phyloP scores from a whole-genome alignment of 805 yeast genomes.

The Candida nemodendra region DNA sequence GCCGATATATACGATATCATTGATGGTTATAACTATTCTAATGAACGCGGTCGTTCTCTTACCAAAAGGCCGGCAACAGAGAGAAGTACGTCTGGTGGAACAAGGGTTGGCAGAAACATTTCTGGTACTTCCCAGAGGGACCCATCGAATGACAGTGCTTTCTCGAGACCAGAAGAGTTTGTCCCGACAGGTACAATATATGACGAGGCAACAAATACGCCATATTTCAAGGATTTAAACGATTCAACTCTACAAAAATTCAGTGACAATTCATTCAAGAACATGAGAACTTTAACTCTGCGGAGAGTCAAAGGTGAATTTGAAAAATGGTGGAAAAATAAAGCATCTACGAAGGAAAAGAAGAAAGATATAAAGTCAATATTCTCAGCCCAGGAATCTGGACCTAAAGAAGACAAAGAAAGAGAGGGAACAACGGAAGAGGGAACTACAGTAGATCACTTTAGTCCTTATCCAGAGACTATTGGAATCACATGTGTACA shows the following conservation, averaged over 20 bases:
- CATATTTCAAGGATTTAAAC: constrained; percentile 14
- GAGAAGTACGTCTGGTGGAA: constrained; percentile 9
- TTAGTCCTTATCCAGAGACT: constrained; percentile 5
- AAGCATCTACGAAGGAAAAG: constrained; percentile 5
- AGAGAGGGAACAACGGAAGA: too few relatives aligned
- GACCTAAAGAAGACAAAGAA: not conserved
- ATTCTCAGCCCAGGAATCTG: not conserved
- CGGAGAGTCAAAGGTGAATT: constrained; percentile 14
- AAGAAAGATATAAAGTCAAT: constrained; percentile 1
- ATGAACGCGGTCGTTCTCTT: constrained; percentile 14
- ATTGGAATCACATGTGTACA: constrained; percentile 10
- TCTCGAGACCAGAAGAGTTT: constrained; percentile 5
- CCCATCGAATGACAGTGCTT: constrained; percentile 3
- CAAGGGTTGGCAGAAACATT: constrained; percentile 5
- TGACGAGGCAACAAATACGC: constrained; percentile 21
- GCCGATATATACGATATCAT: constrained; percentile 21
- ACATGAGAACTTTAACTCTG: constrained; percentile 11
- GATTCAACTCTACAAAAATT: constrained; percentile 4
- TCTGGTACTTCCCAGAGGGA: constrained; percentile 7
- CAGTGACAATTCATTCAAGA: constrained; percentile 5
- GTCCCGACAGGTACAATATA: constrained; percentile 13
- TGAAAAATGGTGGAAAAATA: constrained; percentile 19
- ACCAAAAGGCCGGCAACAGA: constrained; percentile 9
- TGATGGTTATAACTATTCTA: constrained; percentile 19
- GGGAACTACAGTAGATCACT: constrained; percentile 6